Percentiles rank a stretch among this genome's conserved stretches.
Conservation (phyloP, 495 filamentous ascomycete genomes). For the Tetracladium setigerum region DNA sequence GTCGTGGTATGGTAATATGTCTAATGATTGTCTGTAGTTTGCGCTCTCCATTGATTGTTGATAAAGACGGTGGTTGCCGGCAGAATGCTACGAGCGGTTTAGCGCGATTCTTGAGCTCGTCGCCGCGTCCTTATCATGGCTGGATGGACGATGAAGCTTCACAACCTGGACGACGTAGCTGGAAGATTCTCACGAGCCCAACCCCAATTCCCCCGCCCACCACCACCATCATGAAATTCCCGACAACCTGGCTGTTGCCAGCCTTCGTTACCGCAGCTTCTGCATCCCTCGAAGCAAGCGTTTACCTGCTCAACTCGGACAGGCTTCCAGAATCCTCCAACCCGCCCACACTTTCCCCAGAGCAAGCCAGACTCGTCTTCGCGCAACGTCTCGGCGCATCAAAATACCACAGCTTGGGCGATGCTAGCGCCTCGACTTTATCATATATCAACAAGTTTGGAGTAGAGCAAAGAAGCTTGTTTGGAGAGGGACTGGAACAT, state of each 20-base stretch:
- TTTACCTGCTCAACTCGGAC: conserved; percentile 18
- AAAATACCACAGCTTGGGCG: conserved; percentile 19
- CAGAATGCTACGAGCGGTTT: not conserved
- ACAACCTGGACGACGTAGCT: not conserved
- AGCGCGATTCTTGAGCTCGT: not conserved
- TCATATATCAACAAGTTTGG: conserved; percentile 23
- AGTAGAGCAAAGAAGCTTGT: conserved; percentile 24
- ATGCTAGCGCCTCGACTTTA: conserved; percentile 15
- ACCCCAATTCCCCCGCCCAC: not conserved
- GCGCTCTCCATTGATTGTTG: not conserved
- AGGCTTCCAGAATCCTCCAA: conserved; percentile 18
- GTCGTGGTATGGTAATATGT: not conserved
- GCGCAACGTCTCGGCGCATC: conserved; percentile 30
- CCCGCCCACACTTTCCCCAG: conserved; percentile 28
- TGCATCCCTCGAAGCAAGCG: conserved; percentile 17
- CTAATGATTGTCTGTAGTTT: not conserved
- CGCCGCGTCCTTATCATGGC: not conserved
- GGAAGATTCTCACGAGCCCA: too few relatives aligned
- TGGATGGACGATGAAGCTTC: not conserved
- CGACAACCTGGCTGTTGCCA: conserved; percentile 29
- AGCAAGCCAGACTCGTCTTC: conserved; percentile 31
- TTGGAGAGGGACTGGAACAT: conserved; percentile 24
- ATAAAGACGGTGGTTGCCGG: not conserved
- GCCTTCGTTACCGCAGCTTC: conserved; percentile 26
- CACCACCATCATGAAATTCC: conserved; percentile 21